Conservation (phyloP, 192 early-diverging fungal genomes). For the Umbelopsis isabellina region DNA sequence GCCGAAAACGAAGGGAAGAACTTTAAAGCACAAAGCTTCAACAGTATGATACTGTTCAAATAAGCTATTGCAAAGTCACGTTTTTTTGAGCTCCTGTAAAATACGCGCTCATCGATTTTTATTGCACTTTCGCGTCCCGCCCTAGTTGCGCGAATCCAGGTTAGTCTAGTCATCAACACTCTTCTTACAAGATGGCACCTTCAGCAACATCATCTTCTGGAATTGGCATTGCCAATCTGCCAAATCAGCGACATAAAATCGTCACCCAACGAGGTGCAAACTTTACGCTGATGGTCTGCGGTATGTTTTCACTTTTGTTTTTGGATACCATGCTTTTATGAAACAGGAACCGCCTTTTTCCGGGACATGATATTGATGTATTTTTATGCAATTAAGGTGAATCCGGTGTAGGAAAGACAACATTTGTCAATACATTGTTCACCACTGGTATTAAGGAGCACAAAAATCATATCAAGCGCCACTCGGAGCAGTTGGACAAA, state of each 20-base stretch:
- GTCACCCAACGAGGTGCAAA: conserved; percentile 90
- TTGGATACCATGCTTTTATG: no score
- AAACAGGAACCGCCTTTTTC: no score
- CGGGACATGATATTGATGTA: background rate
- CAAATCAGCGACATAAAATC: conserved; percentile 92
- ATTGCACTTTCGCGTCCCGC: conserved; percentile 6
- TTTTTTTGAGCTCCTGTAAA: no score
- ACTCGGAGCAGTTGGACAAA: conserved; percentile 89
- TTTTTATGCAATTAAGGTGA: conserved; percentile 60
- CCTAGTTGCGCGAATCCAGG: background rate
- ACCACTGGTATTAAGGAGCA: conserved; percentile 63
- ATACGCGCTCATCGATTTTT: no score
- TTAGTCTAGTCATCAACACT: conserved; percentile 4
- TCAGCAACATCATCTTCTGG: conserved; percentile 25
- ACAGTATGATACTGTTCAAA: no score
- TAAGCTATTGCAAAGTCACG: no score
- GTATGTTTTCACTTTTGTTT: conserved; percentile 48
- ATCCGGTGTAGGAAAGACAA: conserved; percentile 96
- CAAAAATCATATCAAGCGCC: conserved; percentile 55
- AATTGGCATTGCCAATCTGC: conserved; percentile 91
- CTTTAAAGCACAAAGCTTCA: no score
- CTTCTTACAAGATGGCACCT: conserved; percentile 27
- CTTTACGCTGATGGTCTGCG: conserved; percentile 98
- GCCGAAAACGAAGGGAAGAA: no score
- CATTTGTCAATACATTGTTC: conserved; percentile 97